Evolutionary conservation across 192 early-diverging fungal genomes (phyloP).

Genomic region (Coemansia sp.): DNA sequence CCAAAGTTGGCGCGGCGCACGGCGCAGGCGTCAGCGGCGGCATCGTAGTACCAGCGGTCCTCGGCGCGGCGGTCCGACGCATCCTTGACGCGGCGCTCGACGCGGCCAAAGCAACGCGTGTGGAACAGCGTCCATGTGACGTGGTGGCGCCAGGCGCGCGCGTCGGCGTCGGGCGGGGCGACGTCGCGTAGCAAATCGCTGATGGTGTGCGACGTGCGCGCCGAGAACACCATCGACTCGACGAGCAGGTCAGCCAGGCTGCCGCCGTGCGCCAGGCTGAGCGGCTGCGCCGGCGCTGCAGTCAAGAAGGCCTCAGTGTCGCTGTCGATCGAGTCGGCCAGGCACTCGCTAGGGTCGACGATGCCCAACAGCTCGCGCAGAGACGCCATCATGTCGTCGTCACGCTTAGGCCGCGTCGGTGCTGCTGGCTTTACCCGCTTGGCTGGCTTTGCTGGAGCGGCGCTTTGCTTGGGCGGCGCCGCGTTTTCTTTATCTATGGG

Average conservation of each 20-base stretch:
- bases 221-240: conserved; percentile 58
- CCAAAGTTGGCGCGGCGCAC: conserved; percentile 54
- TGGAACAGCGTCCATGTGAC: conserved; percentile 47
- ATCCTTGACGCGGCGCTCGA: conserved; percentile 58
- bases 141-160: conserved; percentile 42
- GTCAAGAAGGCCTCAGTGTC: conserved; percentile 50
- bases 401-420: conserved; percentile 5
- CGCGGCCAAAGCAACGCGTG: conserved; percentile 56
- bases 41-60: conserved; percentile 60
- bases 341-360: conserved; percentile 54
- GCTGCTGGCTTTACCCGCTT: conserved; percentile 1
- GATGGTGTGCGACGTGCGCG: conserved; percentile 57
- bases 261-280: conserved; percentile 16
- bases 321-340: conserved; percentile 53
- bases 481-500: conserved; percentile 24
- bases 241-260: conserved; percentile 43
- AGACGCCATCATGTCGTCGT: conserved; percentile 53
- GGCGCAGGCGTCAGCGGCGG: conserved; percentile 40
- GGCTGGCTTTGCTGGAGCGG: not conserved
- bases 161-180: conserved; percentile 23
- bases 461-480: not conserved
- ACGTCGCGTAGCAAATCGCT: conserved; percentile 58
- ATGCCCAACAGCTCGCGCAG: conserved; percentile 53
- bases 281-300: conserved; percentile 19
- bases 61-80: conserved; percentile 54